Evolutionary conservation across 805 yeast genomes (phyloP), one percentile per base, ranked within the genome.

Genomic region (Monosporozyma unispora): DNA sequence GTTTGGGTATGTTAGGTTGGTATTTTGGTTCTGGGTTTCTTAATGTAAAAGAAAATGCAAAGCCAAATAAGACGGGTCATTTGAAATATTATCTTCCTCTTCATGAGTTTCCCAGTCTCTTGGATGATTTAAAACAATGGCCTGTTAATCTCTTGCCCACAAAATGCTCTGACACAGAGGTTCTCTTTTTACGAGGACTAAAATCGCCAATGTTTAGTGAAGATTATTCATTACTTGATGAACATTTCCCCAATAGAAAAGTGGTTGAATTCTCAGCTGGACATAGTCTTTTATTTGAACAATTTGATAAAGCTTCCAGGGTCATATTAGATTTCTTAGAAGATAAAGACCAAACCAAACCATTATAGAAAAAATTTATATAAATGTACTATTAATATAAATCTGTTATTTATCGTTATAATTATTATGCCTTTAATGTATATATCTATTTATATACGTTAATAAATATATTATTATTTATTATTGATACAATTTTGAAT

Each of bases 131-230:
- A 12, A 57, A 57, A 45, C 48, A 42, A 2, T 62, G 66, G 61
- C 65, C 64, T 10, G 11, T 18, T 9, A 14, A 19, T 9, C 33
- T 35, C 4, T 35, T 42, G 1, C 45, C 46, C 10, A 47, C 48
- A 19, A 45, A 45, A 9, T 41, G 50, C 14, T 51, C 58, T 9
- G 45, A 52, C 6, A 63, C 63, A 27, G 72, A 74, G 1, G 69
- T 72, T 2, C 53, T 75, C 40, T 72, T 79, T 45, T 61, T 79
- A 58, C 69, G 70, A 49, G 82, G 76, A 3, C 49, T 59, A 16
- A 50, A 66, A 14, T 75, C 81, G 1, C 57, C 62, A 0, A 74
- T 78, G 49, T 69, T 79, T 14, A 59, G 57, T 14, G 65, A 64
- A 3, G 52, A 68, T 44, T 44, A 64, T 62, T 35, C 52, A 52